Evolutionary conservation across 768 basidiomycete species (phyloP), one percentile per base, ranked within the genome.

Genomic region (Tephrocybe sp.): DNA sequence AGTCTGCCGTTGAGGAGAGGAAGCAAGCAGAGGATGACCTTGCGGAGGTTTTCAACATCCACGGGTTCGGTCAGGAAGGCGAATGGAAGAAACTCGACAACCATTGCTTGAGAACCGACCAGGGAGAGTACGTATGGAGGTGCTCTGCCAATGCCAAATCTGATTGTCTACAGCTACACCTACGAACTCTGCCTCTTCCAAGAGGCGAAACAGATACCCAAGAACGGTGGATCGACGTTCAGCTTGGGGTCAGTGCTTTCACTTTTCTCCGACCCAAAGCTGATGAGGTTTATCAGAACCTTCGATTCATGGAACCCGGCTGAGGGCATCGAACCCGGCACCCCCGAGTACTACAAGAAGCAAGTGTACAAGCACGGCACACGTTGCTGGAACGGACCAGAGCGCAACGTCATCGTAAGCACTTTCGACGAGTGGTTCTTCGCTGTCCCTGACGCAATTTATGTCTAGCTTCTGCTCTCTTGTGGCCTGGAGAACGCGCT

Each of bases 71-170:
- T 17, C 65, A 71, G 1, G 76, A 90, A 23, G 96, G 92, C 44
- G 92, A 97, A 71, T 99, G 93, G 93, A 96, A 96, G 77, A 97
- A 96, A 71, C 79, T 99, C 5, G 88, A 95, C 18, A 79, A 81
- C 4, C 73, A 76, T 1, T 98, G 96, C 60, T 65, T 98, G 11
- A 81, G 84, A 63, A 88, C 84, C 63, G 82, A 95, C 48, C 76
- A 80, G 4, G 96, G 97, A 76, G 96, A 97, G 91, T 97, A 62
- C 65, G 94, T 86, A 8, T 26, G 32, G 1, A 47, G 3, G 23
- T 44, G 30, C 23, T 14, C 20, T 32, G 10, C 34, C 17, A 18
- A 38, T 15, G 7, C 28, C 4, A 12, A 12, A 17, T 39, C 33
- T 44, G 21, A 48, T 42, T 37, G 28, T 30, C 4, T 28, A 17